Evolutionary conservation across 148 eudicot species (phyloP).

Genomic region (Silene uniflora): DNA sequence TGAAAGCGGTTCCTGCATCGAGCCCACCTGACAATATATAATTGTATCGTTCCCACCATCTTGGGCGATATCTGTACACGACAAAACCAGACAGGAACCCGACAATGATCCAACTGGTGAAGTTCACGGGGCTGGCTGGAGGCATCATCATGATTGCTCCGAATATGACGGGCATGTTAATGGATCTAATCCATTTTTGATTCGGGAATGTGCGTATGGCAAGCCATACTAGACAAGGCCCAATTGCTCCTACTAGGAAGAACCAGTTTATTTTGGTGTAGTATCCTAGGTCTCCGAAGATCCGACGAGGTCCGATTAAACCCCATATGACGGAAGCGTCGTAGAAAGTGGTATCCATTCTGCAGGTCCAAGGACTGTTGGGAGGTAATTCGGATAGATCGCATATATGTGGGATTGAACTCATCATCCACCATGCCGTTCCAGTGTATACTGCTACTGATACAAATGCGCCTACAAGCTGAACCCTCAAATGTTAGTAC

Average conservation of each 20-base stretch:
- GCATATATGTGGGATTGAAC: constrained; percentile 59
- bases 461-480: constrained; percentile 60
- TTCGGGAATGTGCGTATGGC: constrained; percentile 55
- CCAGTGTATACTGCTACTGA: constrained; percentile 71
- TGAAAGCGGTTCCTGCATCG: constrained; percentile 68
- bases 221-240: constrained; percentile 55
- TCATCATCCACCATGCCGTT: constrained; percentile 98
- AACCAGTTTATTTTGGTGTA: constrained; percentile 76
- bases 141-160: constrained; percentile 71
- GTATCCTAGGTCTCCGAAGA: constrained; percentile 81
- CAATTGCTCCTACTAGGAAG: constrained; percentile 68
- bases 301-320: constrained; percentile 76
- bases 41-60: constrained; percentile 72
- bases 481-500: not conserved
- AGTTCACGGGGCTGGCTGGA: constrained; percentile 75
- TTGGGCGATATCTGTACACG: constrained; percentile 44
- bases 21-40: constrained; percentile 75
- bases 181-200: constrained; percentile 54
- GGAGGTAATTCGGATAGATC: constrained; percentile 52
- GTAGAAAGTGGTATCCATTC: constrained; percentile 65
- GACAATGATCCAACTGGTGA: constrained; percentile 60
- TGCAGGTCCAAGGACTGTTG: constrained; percentile 88
- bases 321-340: constrained; percentile 93
- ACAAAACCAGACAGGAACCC: constrained; percentile 65
- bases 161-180: constrained; percentile 59